These are phyloP conservation scores for Aquilaria malaccensis DNA, from an alignment of 345 rosid species.

Conservation along the genomic window DNA sequence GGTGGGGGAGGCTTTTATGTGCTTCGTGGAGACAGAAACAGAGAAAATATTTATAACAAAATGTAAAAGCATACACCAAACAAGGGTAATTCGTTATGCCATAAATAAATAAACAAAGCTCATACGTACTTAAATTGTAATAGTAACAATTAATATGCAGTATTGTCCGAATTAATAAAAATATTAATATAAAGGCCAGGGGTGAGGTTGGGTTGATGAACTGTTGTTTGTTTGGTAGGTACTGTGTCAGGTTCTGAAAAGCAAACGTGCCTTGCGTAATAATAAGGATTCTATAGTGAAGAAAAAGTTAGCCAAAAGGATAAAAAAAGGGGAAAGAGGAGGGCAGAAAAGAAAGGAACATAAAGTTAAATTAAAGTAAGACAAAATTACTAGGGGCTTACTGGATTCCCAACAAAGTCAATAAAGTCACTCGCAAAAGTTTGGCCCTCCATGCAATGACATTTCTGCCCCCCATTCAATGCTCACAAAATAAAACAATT, in stretches of 20 bases:
- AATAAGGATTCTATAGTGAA: not conserved
- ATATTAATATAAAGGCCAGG: not conserved
- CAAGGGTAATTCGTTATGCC: too few species aligned
- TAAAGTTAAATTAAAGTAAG: constrained; percentile 23
- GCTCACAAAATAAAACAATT: too few species aligned
- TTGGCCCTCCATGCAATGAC: not conserved
- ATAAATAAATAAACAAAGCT: too few species aligned
- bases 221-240: constrained; percentile 18
- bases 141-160: too few species aligned
- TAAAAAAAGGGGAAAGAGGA: not conserved
- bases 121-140: too few species aligned
- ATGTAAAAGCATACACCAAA: too few species aligned
- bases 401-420: constrained; percentile 24
- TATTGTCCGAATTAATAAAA: too few species aligned
- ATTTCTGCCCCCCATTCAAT: too few species aligned
- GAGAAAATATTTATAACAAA: not conserved
- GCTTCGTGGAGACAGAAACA: not conserved
- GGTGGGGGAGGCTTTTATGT: not conserved
- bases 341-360: not conserved
- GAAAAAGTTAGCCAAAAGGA: constrained; percentile 16
- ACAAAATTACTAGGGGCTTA: constrained; percentile 19
- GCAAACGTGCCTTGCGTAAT: constrained; percentile 34
- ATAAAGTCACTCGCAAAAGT: constrained; percentile 20
- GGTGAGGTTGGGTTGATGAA: constrained; percentile 8
- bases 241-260: constrained; percentile 41